phyloP scores from a whole-genome alignment of 2,329 filamentous ascomycete genomes.

The Tolypocladium sp. region DNA sequence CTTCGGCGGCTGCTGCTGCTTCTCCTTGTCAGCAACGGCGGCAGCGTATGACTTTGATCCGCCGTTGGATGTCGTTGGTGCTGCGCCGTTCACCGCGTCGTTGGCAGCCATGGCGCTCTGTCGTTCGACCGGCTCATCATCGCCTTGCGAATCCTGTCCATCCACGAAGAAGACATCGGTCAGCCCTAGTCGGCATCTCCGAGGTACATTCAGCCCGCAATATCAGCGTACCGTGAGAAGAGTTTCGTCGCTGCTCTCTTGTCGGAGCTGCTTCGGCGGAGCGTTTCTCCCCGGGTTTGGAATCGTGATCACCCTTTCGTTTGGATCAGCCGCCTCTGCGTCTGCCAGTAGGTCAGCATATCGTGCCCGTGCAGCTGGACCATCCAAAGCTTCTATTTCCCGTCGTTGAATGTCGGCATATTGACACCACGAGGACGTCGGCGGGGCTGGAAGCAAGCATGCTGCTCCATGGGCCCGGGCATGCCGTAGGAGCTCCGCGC shows the following conservation, averaged over 20 bases:
- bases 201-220: background rate
- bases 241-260: conserved; percentile 1
- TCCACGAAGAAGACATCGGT: background rate
- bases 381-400: background rate
- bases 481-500: too few species aligned
- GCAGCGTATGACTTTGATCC: conserved; percentile 11
- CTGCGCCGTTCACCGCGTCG: background rate
- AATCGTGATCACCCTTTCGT: conserved; percentile 13
- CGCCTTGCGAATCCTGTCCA: background rate
- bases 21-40: conserved; percentile 6
- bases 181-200: background rate
- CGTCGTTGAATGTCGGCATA: background rate
- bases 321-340: conserved; percentile 2
- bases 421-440: background rate
- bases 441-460: background rate
- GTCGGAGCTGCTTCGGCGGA: conserved; percentile 1
- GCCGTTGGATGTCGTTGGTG: background rate
- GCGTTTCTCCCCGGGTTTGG: conserved; percentile 9
- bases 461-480: background rate
- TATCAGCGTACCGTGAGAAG: background rate
- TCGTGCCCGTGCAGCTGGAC: background rate
- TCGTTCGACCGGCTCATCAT: background rate
- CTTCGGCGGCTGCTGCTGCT: conserved; percentile 1
- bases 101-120: background rate
- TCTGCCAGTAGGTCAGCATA: conserved; percentile 7